Evolutionary conservation across 208 protist genomes (phyloP).

Genomic region (Kentomonas sorsogonicus): DNA sequence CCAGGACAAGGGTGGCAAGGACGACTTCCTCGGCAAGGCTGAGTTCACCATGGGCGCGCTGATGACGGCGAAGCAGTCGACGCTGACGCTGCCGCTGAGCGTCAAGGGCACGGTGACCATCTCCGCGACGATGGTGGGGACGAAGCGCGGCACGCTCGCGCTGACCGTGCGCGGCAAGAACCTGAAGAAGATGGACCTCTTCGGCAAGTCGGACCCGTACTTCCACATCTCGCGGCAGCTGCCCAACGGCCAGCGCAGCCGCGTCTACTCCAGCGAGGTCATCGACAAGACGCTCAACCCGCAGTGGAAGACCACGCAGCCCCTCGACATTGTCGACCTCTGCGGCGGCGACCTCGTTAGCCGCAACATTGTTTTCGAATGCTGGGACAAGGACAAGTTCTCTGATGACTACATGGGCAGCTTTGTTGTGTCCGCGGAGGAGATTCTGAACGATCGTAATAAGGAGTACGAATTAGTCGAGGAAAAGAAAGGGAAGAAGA

Average conservation of each 20-base stretch:
- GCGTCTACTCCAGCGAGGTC: constrained; percentile 25
- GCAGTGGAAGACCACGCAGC: constrained; percentile 26
- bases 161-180: constrained; percentile 19
- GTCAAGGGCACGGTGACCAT: constrained; percentile 27
- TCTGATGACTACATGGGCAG: constrained; percentile 20
- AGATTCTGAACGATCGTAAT: constrained; percentile 5
- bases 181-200: constrained; percentile 44
- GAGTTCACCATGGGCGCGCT: constrained; percentile 22
- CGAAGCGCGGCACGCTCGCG: constrained; percentile 15
- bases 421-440: constrained; percentile 19
- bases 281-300: constrained; percentile 31
- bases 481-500: constrained; percentile 26
- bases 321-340: constrained; percentile 19
- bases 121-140: constrained; percentile 14
- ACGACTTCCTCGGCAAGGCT: constrained; percentile 27
- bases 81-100: constrained; percentile 18
- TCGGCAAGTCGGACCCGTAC: constrained; percentile 33
- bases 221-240: constrained; percentile 20
- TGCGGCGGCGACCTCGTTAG: constrained; percentile 26
- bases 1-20: constrained; percentile 15
- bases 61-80: constrained; percentile 15
- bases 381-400: constrained; percentile 19
- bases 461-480: constrained; percentile 19
- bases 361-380: constrained; percentile 27
- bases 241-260: constrained; percentile 13